phyloP scores from a whole-genome alignment of 2,329 filamentous ascomycete species.

The Aurifilum marmelostoma region DNA sequence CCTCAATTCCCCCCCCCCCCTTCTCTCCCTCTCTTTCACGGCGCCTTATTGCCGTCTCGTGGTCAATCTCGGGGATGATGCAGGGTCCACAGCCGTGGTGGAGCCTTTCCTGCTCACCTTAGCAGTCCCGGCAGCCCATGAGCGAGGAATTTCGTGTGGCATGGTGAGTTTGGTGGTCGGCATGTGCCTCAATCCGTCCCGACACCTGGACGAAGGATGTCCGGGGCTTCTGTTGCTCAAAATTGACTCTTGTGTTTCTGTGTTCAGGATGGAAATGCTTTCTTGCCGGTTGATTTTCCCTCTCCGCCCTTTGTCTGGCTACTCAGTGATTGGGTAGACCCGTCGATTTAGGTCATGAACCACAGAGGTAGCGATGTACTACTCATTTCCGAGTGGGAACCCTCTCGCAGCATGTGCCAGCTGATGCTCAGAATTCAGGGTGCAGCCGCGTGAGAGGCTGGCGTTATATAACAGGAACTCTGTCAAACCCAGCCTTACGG shows the following conservation, averaged over 20 bases:
- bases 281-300: too few relatives aligned
- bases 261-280: too few relatives aligned
- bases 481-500: not conserved
- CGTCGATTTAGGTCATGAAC: not conserved
- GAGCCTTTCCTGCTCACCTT: not conserved
- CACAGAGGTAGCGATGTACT: not conserved
- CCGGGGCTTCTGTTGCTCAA: not conserved
- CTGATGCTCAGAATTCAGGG: not conserved
- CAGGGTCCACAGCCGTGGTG: conserved; percentile 1
- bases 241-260: too few relatives aligned
- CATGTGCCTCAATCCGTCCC: not conserved
- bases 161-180: not conserved
- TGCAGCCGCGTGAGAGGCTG: not conserved
- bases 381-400: too few relatives aligned
- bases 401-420: too few relatives aligned
- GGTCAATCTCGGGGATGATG: not conserved
- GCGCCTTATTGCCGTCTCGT: not conserved
- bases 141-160: not conserved
- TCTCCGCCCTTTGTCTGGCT: too few relatives aligned
- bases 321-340: too few relatives aligned
- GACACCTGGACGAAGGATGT: not conserved
- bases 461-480: not conserved
- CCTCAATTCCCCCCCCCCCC: too few relatives aligned
- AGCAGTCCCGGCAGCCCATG: not conserved
- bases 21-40: too few relatives aligned